Evolutionary conservation across 2,329 filamentous ascomycete species (phyloP).

Genomic region (Trichoderma citrinoviride): DNA sequence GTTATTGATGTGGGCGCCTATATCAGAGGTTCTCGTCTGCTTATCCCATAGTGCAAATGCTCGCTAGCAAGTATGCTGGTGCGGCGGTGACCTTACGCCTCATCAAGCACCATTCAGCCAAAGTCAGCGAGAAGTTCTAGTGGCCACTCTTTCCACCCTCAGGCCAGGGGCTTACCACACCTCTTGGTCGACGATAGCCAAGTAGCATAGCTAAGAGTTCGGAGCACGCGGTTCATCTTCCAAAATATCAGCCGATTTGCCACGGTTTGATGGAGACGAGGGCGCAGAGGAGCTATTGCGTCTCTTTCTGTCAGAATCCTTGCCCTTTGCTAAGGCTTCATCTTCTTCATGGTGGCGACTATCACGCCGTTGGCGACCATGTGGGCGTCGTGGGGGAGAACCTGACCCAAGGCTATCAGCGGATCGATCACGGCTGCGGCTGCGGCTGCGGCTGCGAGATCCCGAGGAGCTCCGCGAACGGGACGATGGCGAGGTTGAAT

Average conservation of each 20-base stretch:
- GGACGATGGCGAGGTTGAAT: constrained; percentile 40
- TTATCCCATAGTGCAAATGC: background rate
- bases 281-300: constrained; percentile 53
- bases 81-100: constrained; percentile 21
- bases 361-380: constrained; percentile 16
- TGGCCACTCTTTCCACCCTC: background rate
- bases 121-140: constrained; percentile 18
- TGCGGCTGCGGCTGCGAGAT: constrained; percentile 32
- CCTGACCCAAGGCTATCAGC: constrained; percentile 2
- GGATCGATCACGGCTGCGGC: constrained; percentile 25
- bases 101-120: constrained; percentile 14
- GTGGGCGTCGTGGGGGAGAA: constrained; percentile 18
- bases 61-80: background rate
- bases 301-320: constrained; percentile 36
- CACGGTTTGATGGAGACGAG: constrained; percentile 48
- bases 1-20: constrained; percentile 2
- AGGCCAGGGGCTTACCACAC: constrained; percentile 27
- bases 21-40: constrained; percentile 30
- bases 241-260: constrained; percentile 57
- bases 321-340: constrained; percentile 1
- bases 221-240: constrained; percentile 33
- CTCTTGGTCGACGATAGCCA: constrained; percentile 24
- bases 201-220: constrained; percentile 23
- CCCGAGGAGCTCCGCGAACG: constrained; percentile 40
- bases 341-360: constrained; percentile 7